These are phyloP conservation scores for Trypanosoma vivax DNA, from an alignment of 208 protist genomes.

Conservation along the genomic window DNA sequence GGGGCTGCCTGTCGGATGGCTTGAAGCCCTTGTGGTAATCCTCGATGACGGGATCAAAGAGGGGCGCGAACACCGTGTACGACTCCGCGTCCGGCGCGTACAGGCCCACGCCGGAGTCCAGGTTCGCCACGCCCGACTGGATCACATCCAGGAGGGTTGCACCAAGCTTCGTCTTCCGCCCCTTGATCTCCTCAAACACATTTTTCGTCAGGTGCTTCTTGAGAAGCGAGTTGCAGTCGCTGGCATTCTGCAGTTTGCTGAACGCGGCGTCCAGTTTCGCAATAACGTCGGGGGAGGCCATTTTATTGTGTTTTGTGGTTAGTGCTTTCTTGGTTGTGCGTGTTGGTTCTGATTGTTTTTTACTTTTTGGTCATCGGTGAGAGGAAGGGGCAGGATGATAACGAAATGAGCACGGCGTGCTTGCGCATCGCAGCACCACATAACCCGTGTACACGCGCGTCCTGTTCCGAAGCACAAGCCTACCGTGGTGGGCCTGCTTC, in stretches of 20 bases:
- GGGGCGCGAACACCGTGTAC: conserved; percentile 33
- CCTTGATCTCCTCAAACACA: conserved; percentile 32
- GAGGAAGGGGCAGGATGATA: no score
- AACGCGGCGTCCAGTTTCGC: conserved; percentile 14
- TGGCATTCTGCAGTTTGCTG: conserved; percentile 11
- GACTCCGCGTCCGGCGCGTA: conserved; percentile 45
- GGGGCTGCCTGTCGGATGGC: conserved; percentile 30
- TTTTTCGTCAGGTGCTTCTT: conserved; percentile 36
- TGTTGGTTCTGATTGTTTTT: no score
- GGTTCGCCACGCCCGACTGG: conserved; percentile 42
- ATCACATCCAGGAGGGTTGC: conserved; percentile 37
- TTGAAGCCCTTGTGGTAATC: conserved; percentile 47
- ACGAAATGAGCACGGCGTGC: no score
- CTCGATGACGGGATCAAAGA: conserved; percentile 41
- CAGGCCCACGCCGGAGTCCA: conserved; percentile 32
- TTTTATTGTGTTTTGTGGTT: neutral
- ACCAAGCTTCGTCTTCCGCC: conserved; percentile 23
- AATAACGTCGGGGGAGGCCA: conserved; percentile 1
- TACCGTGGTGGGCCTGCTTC: no score
- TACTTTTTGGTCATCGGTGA: no score
- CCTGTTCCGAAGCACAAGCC: no score
- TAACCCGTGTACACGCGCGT: no score
- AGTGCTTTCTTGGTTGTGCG: no score
- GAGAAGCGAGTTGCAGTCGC: conserved; percentile 28
- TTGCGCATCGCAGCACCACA: no score